phyloP scores from a whole-genome alignment of 148 eudicot genomes.

The Chenopodium suecicum region DNA sequence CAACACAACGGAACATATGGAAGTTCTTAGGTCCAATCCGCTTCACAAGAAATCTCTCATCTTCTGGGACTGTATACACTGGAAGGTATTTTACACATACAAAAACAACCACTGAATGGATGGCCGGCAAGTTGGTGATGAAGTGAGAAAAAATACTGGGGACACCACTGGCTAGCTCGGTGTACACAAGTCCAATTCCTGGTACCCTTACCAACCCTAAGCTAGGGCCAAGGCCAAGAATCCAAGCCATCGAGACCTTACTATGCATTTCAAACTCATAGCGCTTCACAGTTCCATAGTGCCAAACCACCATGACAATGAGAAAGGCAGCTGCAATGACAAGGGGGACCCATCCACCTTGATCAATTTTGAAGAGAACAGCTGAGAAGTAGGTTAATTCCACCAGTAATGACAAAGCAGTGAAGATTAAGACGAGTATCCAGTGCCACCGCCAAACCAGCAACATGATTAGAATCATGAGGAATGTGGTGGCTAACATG shows the following conservation, averaged over 20 bases:
- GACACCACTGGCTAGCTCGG: slow-evolving; percentile 94
- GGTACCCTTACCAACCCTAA: slow-evolving; percentile 93
- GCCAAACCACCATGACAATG: slow-evolving; percentile 90
- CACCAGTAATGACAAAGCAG: slow-evolving; percentile 65
- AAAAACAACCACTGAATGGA: slow-evolving; percentile 86
- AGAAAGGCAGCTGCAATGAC: slow-evolving; percentile 85
- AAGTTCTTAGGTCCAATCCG: slow-evolving; percentile 93
- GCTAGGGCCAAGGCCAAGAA: slow-evolving; percentile 92
- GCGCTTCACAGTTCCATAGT: slow-evolving; percentile 81
- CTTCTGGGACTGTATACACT: slow-evolving; percentile 91
- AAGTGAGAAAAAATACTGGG: slow-evolving; percentile 93
- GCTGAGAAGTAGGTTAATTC: slow-evolving; percentile 94
- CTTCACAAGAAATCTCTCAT: slow-evolving; percentile 85
- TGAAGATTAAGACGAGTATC: slow-evolving; percentile 72
- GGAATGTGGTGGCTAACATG: slow-evolving; percentile 90
- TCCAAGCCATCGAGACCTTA: slow-evolving; percentile 94
- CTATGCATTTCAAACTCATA: slow-evolving; percentile 96
- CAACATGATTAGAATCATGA: slow-evolving; percentile 77
- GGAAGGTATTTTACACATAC: slow-evolving; percentile 96
- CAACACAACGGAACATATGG: slow-evolving; percentile 98
- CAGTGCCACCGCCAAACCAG: slow-evolving; percentile 94
- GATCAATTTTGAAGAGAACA: slow-evolving; percentile 84
- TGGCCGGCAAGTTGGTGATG: slow-evolving; percentile 93
- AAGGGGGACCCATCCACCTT: slow-evolving; percentile 99
- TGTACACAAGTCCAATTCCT: slow-evolving; percentile 94